Evolutionary conservation across 2,329 filamentous ascomycete species (phyloP).

Genomic region (Paecilomyces niveus): DNA sequence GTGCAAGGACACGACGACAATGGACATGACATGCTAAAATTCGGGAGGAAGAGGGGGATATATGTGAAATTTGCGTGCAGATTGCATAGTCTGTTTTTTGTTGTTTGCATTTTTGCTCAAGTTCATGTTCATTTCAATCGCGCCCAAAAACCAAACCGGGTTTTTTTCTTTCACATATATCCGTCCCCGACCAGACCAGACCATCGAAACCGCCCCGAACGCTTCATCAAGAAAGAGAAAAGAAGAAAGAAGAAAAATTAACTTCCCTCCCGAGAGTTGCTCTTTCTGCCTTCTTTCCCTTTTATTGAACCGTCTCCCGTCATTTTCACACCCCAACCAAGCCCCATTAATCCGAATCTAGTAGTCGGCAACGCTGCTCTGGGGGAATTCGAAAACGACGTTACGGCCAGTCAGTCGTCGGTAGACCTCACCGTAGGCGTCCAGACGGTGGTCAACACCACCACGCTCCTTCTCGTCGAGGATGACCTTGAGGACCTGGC

Average conservation of each 20-base stretch:
- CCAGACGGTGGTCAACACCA: slow-evolving; percentile 97
- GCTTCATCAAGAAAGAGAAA: slow-evolving; percentile 17
- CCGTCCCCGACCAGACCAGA: slow-evolving; percentile 1
- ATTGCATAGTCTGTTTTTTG: not conserved
- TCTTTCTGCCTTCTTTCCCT: slow-evolving; percentile 4
- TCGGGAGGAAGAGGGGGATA: not conserved
- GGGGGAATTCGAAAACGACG: slow-evolving; percentile 98
- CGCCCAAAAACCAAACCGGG: not conserved
- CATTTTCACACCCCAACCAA: slow-evolving; percentile 1
- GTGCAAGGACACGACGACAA: slow-evolving; percentile 1
- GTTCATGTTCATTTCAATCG: not conserved
- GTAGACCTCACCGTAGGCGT: slow-evolving; percentile 99
- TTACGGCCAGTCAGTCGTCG: slow-evolving; percentile 92
- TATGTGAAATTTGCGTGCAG: not conserved
- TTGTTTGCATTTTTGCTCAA: not conserved
- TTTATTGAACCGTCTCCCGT: slow-evolving; percentile 1
- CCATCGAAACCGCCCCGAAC: not conserved
- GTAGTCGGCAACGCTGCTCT: slow-evolving; percentile 70
- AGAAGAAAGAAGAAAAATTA: slow-evolving; percentile 16
- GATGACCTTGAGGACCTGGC: slow-evolving; percentile 97
- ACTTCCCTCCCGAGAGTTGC: slow-evolving; percentile 1
- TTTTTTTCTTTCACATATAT: not conserved
- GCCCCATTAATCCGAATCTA: slow-evolving; percentile 44
- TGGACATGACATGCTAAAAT: slow-evolving; percentile 1
- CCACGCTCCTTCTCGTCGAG: slow-evolving; percentile 99